Base-by-base conservation (phyloP, 129 eudicot genomes). In the Mikania micrantha region DNA sequence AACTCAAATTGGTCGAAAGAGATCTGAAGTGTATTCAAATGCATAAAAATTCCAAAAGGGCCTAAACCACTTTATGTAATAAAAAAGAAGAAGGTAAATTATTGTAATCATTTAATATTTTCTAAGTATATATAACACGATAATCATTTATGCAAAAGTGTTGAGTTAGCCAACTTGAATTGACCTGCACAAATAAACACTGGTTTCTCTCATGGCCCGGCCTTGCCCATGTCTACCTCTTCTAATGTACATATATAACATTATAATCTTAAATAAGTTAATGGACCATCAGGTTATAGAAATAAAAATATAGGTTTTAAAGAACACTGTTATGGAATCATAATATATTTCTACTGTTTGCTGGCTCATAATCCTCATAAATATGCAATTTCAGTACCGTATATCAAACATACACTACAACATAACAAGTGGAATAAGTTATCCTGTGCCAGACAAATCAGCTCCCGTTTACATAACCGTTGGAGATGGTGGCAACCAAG, bases 401-500 rank as follows among this genome's bases (percentile, higher is more conserved):
- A 67, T 93, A 81, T 91, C 95, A 16, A 85, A 85, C 78, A 75
- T 83, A 74, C 79, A 68, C 66, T 82, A 77, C 80, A 80, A 84
- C 12, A 80, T 79, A 56, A 81, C 80, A 2, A 70, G 72, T 77
- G 95, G 89, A 41, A 71, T 16, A 32, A 69, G 80, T 21, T 75
- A 77, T 72, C 95, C 99, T 7, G 80, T 83, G 20, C 93, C 88
- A n/a, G 94, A 94, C 60, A 78, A 94, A 80, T 79, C 88, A 12
- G 99, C 99, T 69, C 99, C 97, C 10, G 80, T 94, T 60, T 94
- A 94, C 79, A 85, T 94, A 65, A 94, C 95, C 54, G 94, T 90
- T 19, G 99, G 99, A 44, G 99, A 94, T 72, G 97, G 99, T 42
- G 99, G 99, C 75, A 94, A 94, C 79, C 88, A 84, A 63, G 99